These are phyloP conservation scores for Penicillium steckii DNA, from an alignment of 495 filamentous ascomycete species.

Conservation along the genomic window DNA sequence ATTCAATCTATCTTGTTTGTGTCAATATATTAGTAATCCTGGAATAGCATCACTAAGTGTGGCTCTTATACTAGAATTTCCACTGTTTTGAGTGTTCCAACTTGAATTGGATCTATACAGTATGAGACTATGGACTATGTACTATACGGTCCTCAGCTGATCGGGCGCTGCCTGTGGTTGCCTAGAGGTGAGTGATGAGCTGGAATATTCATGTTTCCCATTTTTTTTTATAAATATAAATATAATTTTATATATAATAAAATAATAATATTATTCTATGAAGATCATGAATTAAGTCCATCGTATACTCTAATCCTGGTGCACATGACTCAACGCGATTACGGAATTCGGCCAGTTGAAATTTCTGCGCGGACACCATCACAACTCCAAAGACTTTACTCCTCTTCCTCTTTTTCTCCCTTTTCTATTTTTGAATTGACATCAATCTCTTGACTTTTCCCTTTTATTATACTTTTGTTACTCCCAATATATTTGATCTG, in stretches of 20 bases:
- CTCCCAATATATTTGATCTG: too few relatives aligned
- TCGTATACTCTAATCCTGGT: neutral
- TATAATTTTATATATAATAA: too few relatives aligned
- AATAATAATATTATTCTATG: neutral
- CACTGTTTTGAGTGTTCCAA: neutral
- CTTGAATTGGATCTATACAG: neutral
- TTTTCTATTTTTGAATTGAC: neutral
- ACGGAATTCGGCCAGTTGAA: neutral
- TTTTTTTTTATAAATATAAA: too few relatives aligned
- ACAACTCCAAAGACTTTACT: neutral
- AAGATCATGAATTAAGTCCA: neutral
- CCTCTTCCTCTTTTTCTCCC: neutral
- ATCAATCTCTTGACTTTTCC: slow-evolving; percentile 1
- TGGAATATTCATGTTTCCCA: neutral
- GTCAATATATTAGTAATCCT: neutral
- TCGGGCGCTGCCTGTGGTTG: neutral
- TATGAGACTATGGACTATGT: neutral
- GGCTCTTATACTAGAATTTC: too few relatives aligned
- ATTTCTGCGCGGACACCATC: neutral
- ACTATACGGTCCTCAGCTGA: neutral
- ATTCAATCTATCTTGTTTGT: neutral
- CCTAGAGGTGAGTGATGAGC: neutral
- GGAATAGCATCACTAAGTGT: too few relatives aligned
- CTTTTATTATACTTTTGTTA: too few relatives aligned
- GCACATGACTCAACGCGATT: neutral